Percentiles rank a stretch among this genome's conserved stretches.
Evolutionary conservation across 2,329 filamentous ascomycete species (phyloP).

Genomic region (Aschersonia sp.): DNA sequence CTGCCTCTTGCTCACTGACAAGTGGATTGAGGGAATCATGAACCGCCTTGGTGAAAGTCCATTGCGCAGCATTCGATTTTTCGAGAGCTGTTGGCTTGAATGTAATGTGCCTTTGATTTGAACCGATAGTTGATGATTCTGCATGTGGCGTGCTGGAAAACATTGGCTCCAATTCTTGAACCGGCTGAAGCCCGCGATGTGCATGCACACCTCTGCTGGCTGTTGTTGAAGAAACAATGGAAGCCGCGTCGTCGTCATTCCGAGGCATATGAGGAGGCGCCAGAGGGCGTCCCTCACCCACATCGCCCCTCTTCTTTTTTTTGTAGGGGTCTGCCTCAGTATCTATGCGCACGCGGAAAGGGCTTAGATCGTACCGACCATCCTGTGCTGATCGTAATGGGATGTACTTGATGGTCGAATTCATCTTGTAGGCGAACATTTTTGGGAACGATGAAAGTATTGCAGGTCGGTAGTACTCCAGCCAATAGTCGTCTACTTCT

Average conservation of each 20-base stretch:
- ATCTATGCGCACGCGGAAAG: slow-evolving; percentile 67
- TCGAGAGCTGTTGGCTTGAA: slow-evolving; percentile 48
- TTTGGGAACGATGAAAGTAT: slow-evolving; percentile 82
- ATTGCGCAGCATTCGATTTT: slow-evolving; percentile 72
- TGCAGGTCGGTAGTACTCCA: slow-evolving; percentile 87
- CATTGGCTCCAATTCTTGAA: slow-evolving; percentile 17
- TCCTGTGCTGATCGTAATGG: slow-evolving; percentile 60
- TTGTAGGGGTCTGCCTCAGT: slow-evolving; percentile 45
- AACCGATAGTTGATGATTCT: background rate
- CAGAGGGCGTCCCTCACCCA: slow-evolving; percentile 53
- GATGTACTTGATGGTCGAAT: slow-evolving; percentile 73
- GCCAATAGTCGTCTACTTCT: slow-evolving; percentile 87
- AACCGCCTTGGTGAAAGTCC: slow-evolving; percentile 79
- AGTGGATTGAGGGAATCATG: slow-evolving; percentile 74
- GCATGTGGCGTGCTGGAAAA: background rate
- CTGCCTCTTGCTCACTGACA: slow-evolving; percentile 60
- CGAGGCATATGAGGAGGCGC: slow-evolving; percentile 15
- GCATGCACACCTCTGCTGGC: slow-evolving; percentile 36
- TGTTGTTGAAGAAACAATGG: slow-evolving; percentile 22
- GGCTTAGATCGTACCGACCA: slow-evolving; percentile 70
- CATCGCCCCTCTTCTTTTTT: slow-evolving; percentile 51
- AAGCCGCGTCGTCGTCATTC: slow-evolving; percentile 25
- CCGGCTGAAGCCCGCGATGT: slow-evolving; percentile 47
- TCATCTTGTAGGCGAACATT: slow-evolving; percentile 86
- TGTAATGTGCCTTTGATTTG: slow-evolving; percentile 13